Conservation (phyloP, 768 basidiomycete species). For the Mycena maculata region DNA sequence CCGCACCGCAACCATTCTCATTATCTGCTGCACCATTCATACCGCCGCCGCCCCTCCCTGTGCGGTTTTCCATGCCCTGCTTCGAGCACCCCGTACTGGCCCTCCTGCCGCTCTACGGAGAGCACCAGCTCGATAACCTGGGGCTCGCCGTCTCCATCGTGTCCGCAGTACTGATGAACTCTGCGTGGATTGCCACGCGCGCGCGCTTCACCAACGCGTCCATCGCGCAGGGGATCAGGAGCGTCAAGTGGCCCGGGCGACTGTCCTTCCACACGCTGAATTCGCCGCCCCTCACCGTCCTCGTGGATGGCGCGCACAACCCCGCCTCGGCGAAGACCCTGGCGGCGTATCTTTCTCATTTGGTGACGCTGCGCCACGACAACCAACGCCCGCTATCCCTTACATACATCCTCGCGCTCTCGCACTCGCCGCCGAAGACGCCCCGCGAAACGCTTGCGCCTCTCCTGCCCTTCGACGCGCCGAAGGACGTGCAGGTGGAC, state of each 20-base stretch:
- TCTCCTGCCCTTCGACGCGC: constrained; percentile 61
- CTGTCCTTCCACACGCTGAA: constrained; percentile 72
- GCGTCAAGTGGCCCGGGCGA: constrained; percentile 83
- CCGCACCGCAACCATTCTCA: constrained; percentile 43
- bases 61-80: constrained; percentile 56
- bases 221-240: constrained; percentile 68
- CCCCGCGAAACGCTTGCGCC: constrained; percentile 77
- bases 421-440: constrained; percentile 88
- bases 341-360: constrained; percentile 68
- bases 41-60: constrained; percentile 54
- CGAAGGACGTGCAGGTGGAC: constrained; percentile 41
- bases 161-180: constrained; percentile 62
- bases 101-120: constrained; percentile 76
- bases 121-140: constrained; percentile 90
- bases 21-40: constrained; percentile 45
- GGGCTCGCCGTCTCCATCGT: constrained; percentile 73
- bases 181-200: constrained; percentile 42
- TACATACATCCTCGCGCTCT: constrained; percentile 85
- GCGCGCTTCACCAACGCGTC: constrained; percentile 59
- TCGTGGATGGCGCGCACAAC: constrained; percentile 97
- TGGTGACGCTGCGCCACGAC: constrained; percentile 27
- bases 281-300: constrained; percentile 51
- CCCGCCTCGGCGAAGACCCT: constrained; percentile 78
- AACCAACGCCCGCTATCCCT: constrained; percentile 48
- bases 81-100: constrained; percentile 60